A percentile compares a stretch with the other conserved stretches of the same genome.
Conservation (phyloP, 2,329 filamentous ascomycete genomes). For the Clonostachys byssicola region DNA sequence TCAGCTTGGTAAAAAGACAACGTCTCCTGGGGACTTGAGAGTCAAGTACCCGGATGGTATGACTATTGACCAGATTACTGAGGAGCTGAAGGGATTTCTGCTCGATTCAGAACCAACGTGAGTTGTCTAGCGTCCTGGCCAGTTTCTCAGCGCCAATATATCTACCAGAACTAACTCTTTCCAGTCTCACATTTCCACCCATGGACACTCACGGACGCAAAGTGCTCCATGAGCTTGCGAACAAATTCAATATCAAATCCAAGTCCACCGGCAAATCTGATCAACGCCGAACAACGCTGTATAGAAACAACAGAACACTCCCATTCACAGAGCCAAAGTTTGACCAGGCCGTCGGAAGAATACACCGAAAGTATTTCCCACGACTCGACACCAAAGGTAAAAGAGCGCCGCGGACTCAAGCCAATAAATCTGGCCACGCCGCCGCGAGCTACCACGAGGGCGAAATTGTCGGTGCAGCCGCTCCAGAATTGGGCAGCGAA, state of each 20-base stretch:
- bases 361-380: constrained; percentile 51
- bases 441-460: constrained; percentile 70
- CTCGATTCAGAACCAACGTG: constrained; percentile 59
- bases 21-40: constrained; percentile 53
- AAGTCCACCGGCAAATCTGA: constrained; percentile 75
- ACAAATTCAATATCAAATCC: constrained; percentile 73
- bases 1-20: constrained; percentile 53
- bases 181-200: constrained; percentile 71
- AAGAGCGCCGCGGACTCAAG: constrained; percentile 5
- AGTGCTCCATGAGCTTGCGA: constrained; percentile 74
- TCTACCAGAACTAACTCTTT: background rate
- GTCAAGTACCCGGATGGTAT: constrained; percentile 73
- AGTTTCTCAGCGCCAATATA: too few species aligned
- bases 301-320: constrained; percentile 66
- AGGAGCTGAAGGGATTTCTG: constrained; percentile 71
- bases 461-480: constrained; percentile 80
- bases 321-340: constrained; percentile 55
- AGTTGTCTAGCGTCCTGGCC: constrained; percentile 13
- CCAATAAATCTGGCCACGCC: constrained; percentile 6
- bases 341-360: constrained; percentile 36
- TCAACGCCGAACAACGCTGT: constrained; percentile 71
- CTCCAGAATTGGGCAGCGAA: constrained; percentile 75
- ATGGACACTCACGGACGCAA: constrained; percentile 79
- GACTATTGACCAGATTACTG: constrained; percentile 62
- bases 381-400: constrained; percentile 33